Percentiles rank a stretch among this genome's conserved stretches.
Conservation (phyloP, 768 basidiomycete species). For the Lyophyllum semitale region DNA sequence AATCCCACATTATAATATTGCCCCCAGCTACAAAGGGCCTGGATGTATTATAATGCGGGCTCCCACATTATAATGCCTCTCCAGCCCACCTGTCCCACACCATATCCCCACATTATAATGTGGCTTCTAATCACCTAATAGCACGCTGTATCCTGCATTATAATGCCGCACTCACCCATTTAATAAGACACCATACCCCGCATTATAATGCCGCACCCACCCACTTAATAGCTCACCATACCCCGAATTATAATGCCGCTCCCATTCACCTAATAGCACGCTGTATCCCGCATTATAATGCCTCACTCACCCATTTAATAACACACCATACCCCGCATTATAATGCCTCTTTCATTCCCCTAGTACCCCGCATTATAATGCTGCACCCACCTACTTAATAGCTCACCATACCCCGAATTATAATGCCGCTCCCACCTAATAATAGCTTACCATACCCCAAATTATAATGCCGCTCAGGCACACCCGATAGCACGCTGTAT, state of each 20-base stretch:
- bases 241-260: too few species aligned
- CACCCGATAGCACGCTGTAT: background rate
- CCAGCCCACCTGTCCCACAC: too few species aligned
- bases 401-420: too few species aligned
- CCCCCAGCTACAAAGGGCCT: background rate
- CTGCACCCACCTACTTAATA: background rate
- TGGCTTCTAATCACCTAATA: background rate
- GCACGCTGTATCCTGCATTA: background rate
- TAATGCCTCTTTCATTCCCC: background rate
- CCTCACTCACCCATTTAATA: too few species aligned
- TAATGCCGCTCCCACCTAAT: too few species aligned
- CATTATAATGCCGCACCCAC: background rate
- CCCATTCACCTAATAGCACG: too few species aligned
- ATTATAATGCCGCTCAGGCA: background rate
- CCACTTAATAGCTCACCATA: background rate
- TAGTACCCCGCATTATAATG: background rate
- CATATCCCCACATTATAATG: background rate
- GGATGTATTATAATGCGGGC: background rate
- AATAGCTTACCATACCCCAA: background rate
- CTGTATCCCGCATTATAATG: too few species aligned
- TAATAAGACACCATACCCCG: background rate
- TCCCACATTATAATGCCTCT: background rate
- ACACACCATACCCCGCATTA: background rate
- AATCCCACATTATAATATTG: constrained; percentile 1
- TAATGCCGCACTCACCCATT: background rate